Conservation (phyloP, 148 eudicot genomes). For the Suaeda aralocaspica region DNA sequence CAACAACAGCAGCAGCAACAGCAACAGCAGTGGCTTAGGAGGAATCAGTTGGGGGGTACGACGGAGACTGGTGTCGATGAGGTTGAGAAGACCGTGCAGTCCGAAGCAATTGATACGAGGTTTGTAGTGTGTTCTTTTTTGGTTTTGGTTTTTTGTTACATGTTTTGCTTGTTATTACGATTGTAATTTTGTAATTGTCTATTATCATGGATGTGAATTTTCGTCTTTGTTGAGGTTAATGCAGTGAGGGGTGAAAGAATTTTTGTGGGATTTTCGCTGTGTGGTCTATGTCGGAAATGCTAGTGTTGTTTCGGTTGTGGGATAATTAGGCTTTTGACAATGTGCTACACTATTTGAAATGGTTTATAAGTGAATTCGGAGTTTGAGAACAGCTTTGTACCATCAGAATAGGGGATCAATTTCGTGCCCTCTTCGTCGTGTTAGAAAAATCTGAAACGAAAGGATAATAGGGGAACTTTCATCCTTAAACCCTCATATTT, state of each 20-base stretch:
- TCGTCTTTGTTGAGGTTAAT: too few relatives aligned
- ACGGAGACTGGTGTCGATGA: constrained; percentile 41
- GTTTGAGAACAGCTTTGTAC: too few relatives aligned
- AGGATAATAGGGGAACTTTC: too few relatives aligned
- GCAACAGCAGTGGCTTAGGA: constrained; percentile 61
- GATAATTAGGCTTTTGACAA: too few relatives aligned
- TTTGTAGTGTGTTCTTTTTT: not conserved
- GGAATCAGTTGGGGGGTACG: constrained; percentile 41
- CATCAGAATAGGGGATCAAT: too few relatives aligned
- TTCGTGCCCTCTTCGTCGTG: too few relatives aligned
- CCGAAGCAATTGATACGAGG: constrained; percentile 68
- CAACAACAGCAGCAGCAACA: constrained; percentile 24
- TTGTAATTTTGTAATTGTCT: not conserved
- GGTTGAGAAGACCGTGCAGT: constrained; percentile 73
- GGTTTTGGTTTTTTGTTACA: not conserved
- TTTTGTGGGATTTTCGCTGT: not conserved
- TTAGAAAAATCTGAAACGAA: too few relatives aligned
- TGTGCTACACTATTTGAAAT: not conserved
- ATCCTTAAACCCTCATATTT: too few relatives aligned
- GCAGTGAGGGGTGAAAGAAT: not conserved
- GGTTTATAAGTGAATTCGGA: too few relatives aligned
- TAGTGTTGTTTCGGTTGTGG: not conserved
- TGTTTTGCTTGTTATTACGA: not conserved
- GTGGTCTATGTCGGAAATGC: not conserved
- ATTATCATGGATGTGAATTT: not conserved